These are phyloP conservation scores for Lasiodiplodia citricola DNA, from an alignment of 2,329 filamentous ascomycete genomes.

Conservation along the genomic window DNA sequence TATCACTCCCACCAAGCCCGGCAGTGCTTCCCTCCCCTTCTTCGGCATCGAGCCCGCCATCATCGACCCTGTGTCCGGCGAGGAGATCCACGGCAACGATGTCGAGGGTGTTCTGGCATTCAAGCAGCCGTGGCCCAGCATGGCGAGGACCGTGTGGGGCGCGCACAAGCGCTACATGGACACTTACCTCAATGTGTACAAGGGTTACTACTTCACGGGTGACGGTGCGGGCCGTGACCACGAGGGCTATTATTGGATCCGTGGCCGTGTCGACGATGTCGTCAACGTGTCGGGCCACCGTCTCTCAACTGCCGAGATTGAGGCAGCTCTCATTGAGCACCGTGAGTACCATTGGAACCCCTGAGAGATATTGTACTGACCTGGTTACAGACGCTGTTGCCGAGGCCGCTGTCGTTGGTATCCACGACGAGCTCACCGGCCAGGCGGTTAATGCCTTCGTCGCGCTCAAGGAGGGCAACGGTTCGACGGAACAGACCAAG, in stretches of 20 bases:
- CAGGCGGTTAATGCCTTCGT: constrained; percentile 98
- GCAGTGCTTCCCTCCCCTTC: constrained; percentile 94
- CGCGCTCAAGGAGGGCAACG: constrained; percentile 82
- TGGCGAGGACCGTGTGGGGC: constrained; percentile 97
- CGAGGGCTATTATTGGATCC: constrained; percentile 99
- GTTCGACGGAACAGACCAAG: constrained; percentile 77
- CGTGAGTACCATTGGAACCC: constrained; percentile 50
- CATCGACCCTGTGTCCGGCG: constrained; percentile 92
- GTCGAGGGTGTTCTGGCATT: constrained; percentile 96
- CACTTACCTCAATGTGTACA: constrained; percentile 96
- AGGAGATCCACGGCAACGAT: constrained; percentile 93
- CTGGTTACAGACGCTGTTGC: constrained; percentile 68
- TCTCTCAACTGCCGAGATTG: constrained; percentile 95
- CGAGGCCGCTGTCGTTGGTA: constrained; percentile 93
- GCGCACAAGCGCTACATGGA: constrained; percentile 99
- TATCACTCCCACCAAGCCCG: constrained; percentile 94
- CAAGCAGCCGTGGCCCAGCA: constrained; percentile 98
- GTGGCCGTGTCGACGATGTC: constrained; percentile 96
- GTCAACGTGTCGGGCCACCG: constrained; percentile 98
- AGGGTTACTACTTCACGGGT: constrained; percentile 95
- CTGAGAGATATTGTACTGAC: constrained; percentile 31
- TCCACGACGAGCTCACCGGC: constrained; percentile 90
- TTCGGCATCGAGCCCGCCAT: constrained; percentile 98
- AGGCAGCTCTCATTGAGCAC: constrained; percentile 95
- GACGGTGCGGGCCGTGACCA: constrained; percentile 96